Evolutionary conservation across 108 stramenopile species (phyloP).

Genomic region (Schizochytrium sp.): DNA sequence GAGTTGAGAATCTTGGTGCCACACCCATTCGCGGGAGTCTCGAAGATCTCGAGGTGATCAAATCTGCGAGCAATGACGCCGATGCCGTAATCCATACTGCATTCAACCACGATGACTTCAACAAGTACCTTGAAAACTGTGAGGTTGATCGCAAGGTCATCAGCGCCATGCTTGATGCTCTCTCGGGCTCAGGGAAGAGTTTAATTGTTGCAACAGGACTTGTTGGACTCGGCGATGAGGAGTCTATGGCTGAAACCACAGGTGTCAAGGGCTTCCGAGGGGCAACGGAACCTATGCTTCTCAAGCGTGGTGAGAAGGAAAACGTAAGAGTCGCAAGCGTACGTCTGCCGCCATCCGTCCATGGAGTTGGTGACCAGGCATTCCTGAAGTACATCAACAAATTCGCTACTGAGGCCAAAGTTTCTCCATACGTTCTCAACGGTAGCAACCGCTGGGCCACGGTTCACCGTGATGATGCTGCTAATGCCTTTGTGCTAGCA

Average conservation of each 20-base stretch:
- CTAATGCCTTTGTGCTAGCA: constrained; percentile 28
- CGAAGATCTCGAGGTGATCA: constrained; percentile 11
- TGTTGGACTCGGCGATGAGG: neutral
- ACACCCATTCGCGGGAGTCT: neutral
- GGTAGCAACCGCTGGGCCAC: constrained; percentile 48
- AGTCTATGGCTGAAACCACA: neutral
- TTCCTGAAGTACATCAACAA: neutral
- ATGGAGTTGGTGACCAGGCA: constrained; percentile 36
- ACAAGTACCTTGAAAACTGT: neutral
- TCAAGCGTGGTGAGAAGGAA: constrained; percentile 58
- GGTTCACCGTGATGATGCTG: constrained; percentile 51
- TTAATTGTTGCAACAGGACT: constrained; percentile 5
- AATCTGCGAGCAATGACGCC: neutral
- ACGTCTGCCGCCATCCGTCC: constrained; percentile 38
- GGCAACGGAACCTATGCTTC: neutral
- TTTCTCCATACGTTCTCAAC: constrained; percentile 8
- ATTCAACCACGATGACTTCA: constrained; percentile 21
- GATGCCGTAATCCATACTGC: constrained; percentile 55
- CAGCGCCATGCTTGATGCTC: neutral
- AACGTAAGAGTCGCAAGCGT: constrained; percentile 10
- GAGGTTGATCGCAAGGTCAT: neutral
- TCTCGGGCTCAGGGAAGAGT: constrained; percentile 31
- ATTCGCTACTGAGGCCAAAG: neutral
- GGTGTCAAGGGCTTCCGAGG: neutral
- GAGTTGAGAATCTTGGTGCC: neutral